Evolutionary conservation across 179 eudicot species (phyloP), one percentile per base, ranked within the genome.

Genomic region (Heliamphora pulchella): DNA sequence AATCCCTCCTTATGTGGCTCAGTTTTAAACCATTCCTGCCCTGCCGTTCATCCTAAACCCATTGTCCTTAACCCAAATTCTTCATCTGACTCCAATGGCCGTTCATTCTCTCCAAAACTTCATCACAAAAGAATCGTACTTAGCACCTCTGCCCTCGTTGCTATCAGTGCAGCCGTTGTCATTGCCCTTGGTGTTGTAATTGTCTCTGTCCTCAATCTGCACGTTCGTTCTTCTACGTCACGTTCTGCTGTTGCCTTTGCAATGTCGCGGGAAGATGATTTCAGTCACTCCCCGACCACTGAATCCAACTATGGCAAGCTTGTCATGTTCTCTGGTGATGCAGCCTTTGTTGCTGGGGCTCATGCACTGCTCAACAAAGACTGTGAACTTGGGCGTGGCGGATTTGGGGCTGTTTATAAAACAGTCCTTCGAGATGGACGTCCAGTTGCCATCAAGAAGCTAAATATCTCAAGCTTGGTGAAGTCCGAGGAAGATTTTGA

Each of bases 301-400:
- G 97, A 91, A 76, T 87, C 87, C 31, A 85, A 89, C 86, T 94
- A 94, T 1, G 98, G 98, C 13, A 94, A 94, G 89, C 90, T 94
- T 13, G 97, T 94, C 77, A 91, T 93, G 91, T 94, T 94, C 79
- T 88, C 97, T 0, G 98, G 95, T 7, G 95, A 90, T 54, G 91
- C 91, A 4, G 92, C 90, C 50, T 93, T 93, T 77, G 89, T 91
- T 85, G 81, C 90, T 0, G 97, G 97, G 46, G 85, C 97, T 41
- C 97, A 92, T 4, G 90, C 93, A 43, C 83, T 94, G 66, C 91
- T 94, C 67, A 91, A 90, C 89, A 94, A 93, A 83, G 94, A 91
- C 72, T 91, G 96, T 63, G 98, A 94, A 81, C 89, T 94, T 1
- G 98, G 98, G 1, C 94, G 96, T 5, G 98, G 98, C 53, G 98